Base-by-base conservation (phyloP, 345 rosid species). In the Punica granatum region DNA sequence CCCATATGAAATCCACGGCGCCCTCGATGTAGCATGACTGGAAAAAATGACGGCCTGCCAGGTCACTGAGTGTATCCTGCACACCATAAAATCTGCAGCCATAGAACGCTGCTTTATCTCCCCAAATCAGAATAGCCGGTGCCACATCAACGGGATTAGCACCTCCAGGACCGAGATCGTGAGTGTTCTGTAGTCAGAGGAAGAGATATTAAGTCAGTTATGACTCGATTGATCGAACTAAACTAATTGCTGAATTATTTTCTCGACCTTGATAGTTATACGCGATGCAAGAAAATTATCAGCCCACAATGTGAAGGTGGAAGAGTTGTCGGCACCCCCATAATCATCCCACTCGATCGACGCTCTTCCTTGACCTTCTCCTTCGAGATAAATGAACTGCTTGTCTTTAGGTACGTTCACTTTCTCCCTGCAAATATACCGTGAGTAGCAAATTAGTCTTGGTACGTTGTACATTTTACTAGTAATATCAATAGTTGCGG, bases 1-100 rank as follows among this genome's bases (percentile, higher is more conserved):
- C 87, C 84, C 78, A 85, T 1, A 85, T 83, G 79, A 85, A 85
- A 73, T 85, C 87, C 0, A 78, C 23, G 7, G 78, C 69, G 59
- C 88, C 90, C 71, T 76, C 75, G 35, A 85, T 76, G 69, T 76
- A 74, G 60, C 88, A 85, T 21, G 44, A 66, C 8, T 68, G 2
- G 68, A 74, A 85, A 34, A 61, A 83, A 46, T 85, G 84, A 2
- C 81, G 90, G 5, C 85, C 87, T 0, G 0, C 0, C 0, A 14
- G 15, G 56, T 85, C 87, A n/a, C 74, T 58, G 2, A 83, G 16
- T 0, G 85, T 83, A 68, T 79, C 87, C 67, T 77, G 85, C 44
- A 81, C 51, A 30, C 84, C 68, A 15, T 39, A 16, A 62, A 85
- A 83, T 12, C 41, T 73, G 37, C 90, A 83, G 1, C 28, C 21